These are phyloP conservation scores for Pseudogymnoascus sp. DNA, from an alignment of 2,329 filamentous ascomycete genomes.

Conservation along the genomic window DNA sequence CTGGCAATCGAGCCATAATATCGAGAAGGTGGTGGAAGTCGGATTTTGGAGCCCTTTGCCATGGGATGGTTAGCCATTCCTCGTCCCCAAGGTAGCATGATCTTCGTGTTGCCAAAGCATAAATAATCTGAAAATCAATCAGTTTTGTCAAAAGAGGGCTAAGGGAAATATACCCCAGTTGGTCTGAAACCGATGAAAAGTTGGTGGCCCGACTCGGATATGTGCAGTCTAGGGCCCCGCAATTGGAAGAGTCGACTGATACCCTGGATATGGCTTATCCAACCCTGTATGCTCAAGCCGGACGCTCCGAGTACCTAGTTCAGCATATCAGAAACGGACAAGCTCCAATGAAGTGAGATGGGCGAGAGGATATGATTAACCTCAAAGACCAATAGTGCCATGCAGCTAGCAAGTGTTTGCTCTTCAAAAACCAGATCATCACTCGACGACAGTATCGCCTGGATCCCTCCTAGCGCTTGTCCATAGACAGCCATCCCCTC, in stretches of 20 bases:
- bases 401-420: conserved; percentile 12
- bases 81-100: conserved; percentile 12
- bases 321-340: conserved; percentile 11
- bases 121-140: conserved; percentile 12
- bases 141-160: conserved; percentile 9
- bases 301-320: conserved; percentile 12
- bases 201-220: conserved; percentile 11
- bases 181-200: conserved; percentile 12
- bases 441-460: conserved; percentile 9
- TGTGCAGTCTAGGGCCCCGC: conserved; percentile 11
- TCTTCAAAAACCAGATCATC: conserved; percentile 11
- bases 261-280: conserved; percentile 12
- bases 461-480: conserved; percentile 11
- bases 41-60: conserved; percentile 12
- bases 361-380: conserved; percentile 9
- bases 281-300: conserved; percentile 10
- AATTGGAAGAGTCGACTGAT: conserved; percentile 11
- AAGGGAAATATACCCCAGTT: conserved; percentile 13
- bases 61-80: conserved; percentile 14
- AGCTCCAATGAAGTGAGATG: conserved; percentile 6
- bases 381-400: conserved; percentile 14
- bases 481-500: conserved; percentile 13
- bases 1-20: conserved; percentile 12
- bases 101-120: conserved; percentile 12
- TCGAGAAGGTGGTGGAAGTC: conserved; percentile 14